These are phyloP conservation scores for Porcisia hertigi DNA, from an alignment of 208 protist genomes.

Conservation along the genomic window DNA sequence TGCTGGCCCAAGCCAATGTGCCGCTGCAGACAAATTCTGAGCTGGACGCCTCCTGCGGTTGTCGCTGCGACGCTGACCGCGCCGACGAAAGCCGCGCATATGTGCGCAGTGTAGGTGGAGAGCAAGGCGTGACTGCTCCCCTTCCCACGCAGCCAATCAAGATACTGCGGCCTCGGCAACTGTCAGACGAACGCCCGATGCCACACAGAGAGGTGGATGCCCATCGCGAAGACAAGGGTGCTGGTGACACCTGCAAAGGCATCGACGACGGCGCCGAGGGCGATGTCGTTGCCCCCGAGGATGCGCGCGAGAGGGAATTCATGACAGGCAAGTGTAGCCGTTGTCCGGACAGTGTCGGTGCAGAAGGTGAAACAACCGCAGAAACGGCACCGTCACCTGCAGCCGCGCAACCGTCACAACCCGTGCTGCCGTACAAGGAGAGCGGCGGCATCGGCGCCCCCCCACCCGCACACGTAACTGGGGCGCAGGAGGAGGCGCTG, in stretches of 20 bases:
- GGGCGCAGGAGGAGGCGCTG: neutral
- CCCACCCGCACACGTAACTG: neutral
- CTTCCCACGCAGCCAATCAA: neutral
- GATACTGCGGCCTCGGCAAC: neutral
- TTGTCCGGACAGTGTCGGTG: neutral
- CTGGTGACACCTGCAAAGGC: neutral
- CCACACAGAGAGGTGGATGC: neutral
- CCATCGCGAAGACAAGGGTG: neutral
- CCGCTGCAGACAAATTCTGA: neutral
- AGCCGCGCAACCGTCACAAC: neutral
- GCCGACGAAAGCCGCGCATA: neutral
- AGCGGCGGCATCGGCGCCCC: neutral
- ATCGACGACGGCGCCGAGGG: neutral
- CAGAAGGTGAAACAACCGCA: neutral
- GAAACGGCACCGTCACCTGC: neutral
- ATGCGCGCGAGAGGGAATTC: neutral
- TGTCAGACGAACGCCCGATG: neutral
- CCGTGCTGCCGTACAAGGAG: neutral
- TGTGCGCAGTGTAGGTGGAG: neutral
- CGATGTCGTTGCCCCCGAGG: neutral
- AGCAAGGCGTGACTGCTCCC: neutral
- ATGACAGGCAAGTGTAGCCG: neutral
- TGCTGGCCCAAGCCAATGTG: neutral
- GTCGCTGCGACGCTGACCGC: neutral
- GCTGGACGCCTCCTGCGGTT: neutral